phyloP scores from a whole-genome alignment of 192 early-diverging fungal species.

The Paraglomus brasilianum region DNA sequence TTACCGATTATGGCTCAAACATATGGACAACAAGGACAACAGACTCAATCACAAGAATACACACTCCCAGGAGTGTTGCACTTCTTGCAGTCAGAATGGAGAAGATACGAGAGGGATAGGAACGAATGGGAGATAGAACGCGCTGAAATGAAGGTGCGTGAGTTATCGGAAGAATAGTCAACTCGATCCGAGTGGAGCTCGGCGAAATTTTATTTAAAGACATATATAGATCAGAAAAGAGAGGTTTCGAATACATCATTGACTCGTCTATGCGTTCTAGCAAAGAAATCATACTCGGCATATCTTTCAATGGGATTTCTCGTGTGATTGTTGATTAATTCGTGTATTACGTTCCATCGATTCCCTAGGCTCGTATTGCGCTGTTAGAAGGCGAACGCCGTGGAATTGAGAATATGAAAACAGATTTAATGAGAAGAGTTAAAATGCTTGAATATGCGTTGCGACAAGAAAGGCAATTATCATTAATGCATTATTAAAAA shows the following conservation, averaged over 20 bases:
- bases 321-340: background rate
- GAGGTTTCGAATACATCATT: background rate
- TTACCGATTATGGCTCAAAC: conserved; percentile 25
- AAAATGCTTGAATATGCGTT: conserved; percentile 88
- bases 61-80: conserved; percentile 74
- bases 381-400: conserved; percentile 75
- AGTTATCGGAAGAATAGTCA: background rate
- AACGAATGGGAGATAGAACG: conserved; percentile 86
- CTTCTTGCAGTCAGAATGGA: conserved; percentile 81
- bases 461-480: conserved; percentile 68
- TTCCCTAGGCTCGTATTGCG: conserved; percentile 66
- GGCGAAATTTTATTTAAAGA: background rate
- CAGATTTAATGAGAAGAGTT: conserved; percentile 71
- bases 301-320: background rate
- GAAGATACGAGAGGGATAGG: conserved; percentile 76
- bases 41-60: conserved; percentile 46
- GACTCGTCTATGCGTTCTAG: conserved; percentile 3
- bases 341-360: background rate
- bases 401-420: conserved; percentile 71
- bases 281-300: background rate
- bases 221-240: background rate
- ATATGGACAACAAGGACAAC: conserved; percentile 28
- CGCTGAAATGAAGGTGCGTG: conserved; percentile 70
- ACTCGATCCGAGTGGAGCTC: background rate
- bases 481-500: background rate